phyloP scores from a whole-genome alignment of 768 basidiomycete species.

The Boletus tomentosulus region DNA sequence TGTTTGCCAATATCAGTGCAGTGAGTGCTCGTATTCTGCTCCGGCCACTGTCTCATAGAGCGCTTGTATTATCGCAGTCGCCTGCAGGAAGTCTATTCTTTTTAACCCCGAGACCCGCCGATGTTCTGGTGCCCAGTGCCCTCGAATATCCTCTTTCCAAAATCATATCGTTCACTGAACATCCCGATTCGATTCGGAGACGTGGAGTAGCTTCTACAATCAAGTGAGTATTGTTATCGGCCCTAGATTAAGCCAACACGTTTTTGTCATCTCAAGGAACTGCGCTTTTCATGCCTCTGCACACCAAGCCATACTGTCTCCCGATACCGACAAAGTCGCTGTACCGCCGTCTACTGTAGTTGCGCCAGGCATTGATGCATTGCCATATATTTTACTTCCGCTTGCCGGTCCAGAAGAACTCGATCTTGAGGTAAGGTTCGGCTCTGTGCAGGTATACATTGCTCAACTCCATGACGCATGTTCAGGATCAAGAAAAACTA shows the following conservation, averaged over 20 bases:
- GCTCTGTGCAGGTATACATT: neutral
- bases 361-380: conserved; percentile 76
- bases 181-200: conserved; percentile 78
- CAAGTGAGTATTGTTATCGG: conserved; percentile 51
- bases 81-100: conserved; percentile 79
- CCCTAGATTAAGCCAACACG: conserved; percentile 12
- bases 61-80: conserved; percentile 41
- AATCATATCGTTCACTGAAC: conserved; percentile 84
- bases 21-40: conserved; percentile 40
- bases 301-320: conserved; percentile 67
- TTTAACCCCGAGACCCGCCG: conserved; percentile 57
- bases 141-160: conserved; percentile 82
- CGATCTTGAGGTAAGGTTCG: conserved; percentile 69
- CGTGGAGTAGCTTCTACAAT: conserved; percentile 84
- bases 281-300: conserved; percentile 67
- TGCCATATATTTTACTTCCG: conserved; percentile 84
- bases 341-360: conserved; percentile 53
- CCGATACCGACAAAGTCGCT: conserved; percentile 53
- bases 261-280: conserved; percentile 47
- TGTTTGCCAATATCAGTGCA: conserved; percentile 86
- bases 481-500: conserved; percentile 83
- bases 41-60: neutral
- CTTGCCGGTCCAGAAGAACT: conserved; percentile 94
- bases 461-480: neutral
- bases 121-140: conserved; percentile 41